Conservation (phyloP, 257 asterid species). For the Eustoma russellianum region DNA sequence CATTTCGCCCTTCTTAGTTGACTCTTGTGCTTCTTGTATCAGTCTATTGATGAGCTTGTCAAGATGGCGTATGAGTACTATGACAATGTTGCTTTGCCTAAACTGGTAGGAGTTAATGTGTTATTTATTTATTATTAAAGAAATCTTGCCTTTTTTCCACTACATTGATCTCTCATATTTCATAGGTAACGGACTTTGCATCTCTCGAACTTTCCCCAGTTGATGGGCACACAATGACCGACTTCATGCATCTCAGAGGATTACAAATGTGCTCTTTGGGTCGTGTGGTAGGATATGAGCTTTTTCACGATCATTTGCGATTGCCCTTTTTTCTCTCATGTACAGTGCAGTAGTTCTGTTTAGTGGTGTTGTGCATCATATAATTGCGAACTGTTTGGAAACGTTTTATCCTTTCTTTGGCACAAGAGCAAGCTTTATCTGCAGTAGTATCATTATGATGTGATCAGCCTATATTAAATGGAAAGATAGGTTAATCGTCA, state of each 20-base stretch:
- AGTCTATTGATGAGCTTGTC: conserved; percentile 82
- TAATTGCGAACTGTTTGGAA: not conserved
- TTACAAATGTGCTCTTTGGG: conserved; percentile 87
- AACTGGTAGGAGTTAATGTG: conserved; percentile 52
- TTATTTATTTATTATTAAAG: conserved; percentile 7
- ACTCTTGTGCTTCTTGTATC: conserved; percentile 23
- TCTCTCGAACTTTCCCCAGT: conserved; percentile 99
- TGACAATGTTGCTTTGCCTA: conserved; percentile 88
- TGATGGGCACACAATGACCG: conserved; percentile 95
- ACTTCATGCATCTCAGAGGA: conserved; percentile 99
- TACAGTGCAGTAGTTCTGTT: not conserved
- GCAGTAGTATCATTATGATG: not conserved
- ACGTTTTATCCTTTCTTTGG: not conserved
- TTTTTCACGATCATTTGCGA: conserved; percentile 4
- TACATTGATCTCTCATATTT: conserved; percentile 14
- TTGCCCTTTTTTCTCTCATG: not conserved
- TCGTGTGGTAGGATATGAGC: conserved; percentile 61
- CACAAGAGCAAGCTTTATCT: too few relatives aligned
- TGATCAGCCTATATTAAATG: not conserved
- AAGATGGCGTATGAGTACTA: conserved; percentile 73
- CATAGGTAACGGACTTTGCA: conserved; percentile 94
- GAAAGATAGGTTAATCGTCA: not conserved
- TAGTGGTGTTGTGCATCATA: not conserved
- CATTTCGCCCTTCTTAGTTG: conserved; percentile 3
- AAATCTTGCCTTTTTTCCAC: conserved; percentile 6